Evolutionary conservation across 441 rosid species (phyloP), one percentile per base, ranked within the genome.

Genomic region (Daphne laureola): DNA sequence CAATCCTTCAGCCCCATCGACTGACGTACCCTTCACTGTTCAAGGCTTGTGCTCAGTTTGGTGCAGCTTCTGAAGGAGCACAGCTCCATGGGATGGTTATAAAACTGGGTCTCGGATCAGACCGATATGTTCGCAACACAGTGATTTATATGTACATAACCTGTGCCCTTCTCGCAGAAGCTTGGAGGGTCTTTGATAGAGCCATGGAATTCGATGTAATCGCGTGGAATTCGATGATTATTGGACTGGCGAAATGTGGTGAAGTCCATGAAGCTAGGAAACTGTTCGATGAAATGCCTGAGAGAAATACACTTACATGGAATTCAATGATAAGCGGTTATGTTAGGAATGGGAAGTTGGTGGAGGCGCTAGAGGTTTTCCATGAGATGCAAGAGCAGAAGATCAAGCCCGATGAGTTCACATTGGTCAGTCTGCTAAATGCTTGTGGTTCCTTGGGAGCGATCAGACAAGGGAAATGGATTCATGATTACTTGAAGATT

Each of bases 11-110:
- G 44, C 98, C 98, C 0, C 79, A 75, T 42, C 73, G 80, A 41
- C 67, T 83, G 48, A 86, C 96, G 47, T 91, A 78, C 55, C 96
- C 96, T 58, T 86, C 95, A 3, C 83, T 88, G 15, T 88, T 91
- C 5, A 86, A 86, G 76, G 86, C 91, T 12, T 88, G 58, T 61
- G 62, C 81, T 51, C 78, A 68, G 26, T 76, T 91, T 36, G 80
- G 83, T 23, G 15, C 59, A 48, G 83, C 81, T 52, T 49, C 12
- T 38, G 61, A 77, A 17, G 96, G 96, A 47, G 69, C 67, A 47
- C 85, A 81, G 65, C 75, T 92, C 43, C 98, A 81, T 46, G 96
- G 81, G 45, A 84, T 83, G 47, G 73, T 86, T 51, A 31, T 82
- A 25, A 88, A 92, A 59, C 60, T 68, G 17, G 94, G 91, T 13